Evolutionary conservation across 2,329 filamentous ascomycete species (phyloP), one percentile per base, ranked within the genome.

Genomic region (Chaetomium strumarium): DNA sequence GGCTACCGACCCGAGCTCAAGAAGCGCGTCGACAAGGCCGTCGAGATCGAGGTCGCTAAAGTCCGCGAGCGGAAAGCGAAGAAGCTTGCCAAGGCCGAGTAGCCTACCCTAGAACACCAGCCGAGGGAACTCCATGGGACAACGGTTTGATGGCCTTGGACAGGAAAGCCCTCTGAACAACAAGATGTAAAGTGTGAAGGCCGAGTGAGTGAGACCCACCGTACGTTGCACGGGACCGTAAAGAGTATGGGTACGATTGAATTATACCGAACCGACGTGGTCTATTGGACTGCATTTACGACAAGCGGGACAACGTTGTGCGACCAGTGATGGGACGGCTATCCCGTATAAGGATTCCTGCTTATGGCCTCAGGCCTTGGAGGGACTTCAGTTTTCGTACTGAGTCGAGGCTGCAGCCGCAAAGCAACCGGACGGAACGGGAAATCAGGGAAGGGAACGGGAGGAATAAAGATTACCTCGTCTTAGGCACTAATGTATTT

Each of bases 1-100:
- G 93, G 93, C 45, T 99, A 97, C 71, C 82, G 93, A 55, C 88
- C 85, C 1, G 90, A 95, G 68, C 75, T 99, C 61, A 90, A 92
- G 72, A 78, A 80, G 55, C 83, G 92, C 46, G 81, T 97, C 41
- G 83, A 92, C 56, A 83, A 84, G 67, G 83, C 80, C 36, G 88
- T 96, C 3, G 72, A 84, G 65, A 75, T 81, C 61, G 89, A 96
- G 67, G 78, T 96, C 59, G 77, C 81, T 61, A 93, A 90, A 70
- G 85, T 90, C 67, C 83, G 75, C 63, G 73, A 77, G 34, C 72
- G 75, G 55, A 83, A 84, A 63, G 63, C 62, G 5, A 62, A 57
- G 37, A 75, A 75, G 64, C 73, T 73, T 46, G 75, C 70, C 58
- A 83, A 83, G 67, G 71, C 74, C 36, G 70, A 81, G 49, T 61